Evolutionary conservation across 768 basidiomycete genomes (phyloP).

Genomic region (Mycena maculata): DNA sequence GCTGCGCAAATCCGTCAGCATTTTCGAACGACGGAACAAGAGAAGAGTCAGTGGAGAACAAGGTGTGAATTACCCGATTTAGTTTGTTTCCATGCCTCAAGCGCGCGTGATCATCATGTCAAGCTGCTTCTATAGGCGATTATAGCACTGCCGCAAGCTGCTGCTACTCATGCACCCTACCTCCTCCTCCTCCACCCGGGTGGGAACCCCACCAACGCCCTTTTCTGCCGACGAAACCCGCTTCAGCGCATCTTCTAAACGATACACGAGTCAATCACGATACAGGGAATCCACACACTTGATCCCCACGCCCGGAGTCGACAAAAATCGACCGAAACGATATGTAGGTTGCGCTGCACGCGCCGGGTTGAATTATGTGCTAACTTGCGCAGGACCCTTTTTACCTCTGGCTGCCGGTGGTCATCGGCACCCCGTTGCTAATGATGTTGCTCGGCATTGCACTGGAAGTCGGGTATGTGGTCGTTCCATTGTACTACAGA

Average conservation of each 20-base stretch:
- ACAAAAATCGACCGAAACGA: conserved; percentile 50
- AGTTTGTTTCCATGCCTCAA: conserved; percentile 15
- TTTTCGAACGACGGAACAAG: no score
- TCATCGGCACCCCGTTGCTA: conserved; percentile 51
- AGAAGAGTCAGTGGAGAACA: no score
- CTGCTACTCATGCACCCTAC: background rate
- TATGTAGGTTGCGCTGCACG: conserved; percentile 51
- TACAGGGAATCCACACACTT: conserved; percentile 60
- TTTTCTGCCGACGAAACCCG: conserved; percentile 10
- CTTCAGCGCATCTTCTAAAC: conserved; percentile 41
- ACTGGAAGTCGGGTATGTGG: conserved; percentile 56
- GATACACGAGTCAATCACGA: no score
- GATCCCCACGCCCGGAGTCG: conserved; percentile 58
- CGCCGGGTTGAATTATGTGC: background rate
- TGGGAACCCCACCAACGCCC: conserved; percentile 20
- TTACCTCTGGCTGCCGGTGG: conserved; percentile 49
- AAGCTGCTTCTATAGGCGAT: background rate
- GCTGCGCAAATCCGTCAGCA: no score
- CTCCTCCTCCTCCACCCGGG: conserved; percentile 14
- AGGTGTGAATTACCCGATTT: background rate
- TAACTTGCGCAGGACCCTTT: conserved; percentile 49
- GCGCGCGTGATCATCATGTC: conserved; percentile 29
- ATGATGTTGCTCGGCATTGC: conserved; percentile 61
- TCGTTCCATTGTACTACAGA: no score
- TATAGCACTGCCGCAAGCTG: conserved; percentile 12